Percentiles rank a stretch among this genome's conserved stretches.
Conservation (phyloP, 371 early-diverging fungal genomes). For the Cokeromyces recurvatus region DNA sequence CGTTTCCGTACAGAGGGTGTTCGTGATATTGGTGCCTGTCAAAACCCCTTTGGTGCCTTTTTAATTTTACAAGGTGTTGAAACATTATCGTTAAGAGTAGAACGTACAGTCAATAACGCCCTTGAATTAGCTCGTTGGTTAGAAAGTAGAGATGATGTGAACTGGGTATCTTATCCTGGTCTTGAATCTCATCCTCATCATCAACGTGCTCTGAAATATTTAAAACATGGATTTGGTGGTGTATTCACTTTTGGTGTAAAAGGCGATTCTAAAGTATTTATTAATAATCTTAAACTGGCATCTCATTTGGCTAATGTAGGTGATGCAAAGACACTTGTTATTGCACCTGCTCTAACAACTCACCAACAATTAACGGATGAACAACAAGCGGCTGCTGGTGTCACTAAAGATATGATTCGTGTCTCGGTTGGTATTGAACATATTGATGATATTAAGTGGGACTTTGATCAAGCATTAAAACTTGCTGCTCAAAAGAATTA, state of each 20-base stretch:
- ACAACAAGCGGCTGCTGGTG: slow-evolving; percentile 75
- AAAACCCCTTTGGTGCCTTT: slow-evolving; percentile 85
- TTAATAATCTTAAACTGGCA: slow-evolving; percentile 69
- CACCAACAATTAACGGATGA: slow-evolving; percentile 81
- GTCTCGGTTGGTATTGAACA: slow-evolving; percentile 87
- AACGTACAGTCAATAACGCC: slow-evolving; percentile 78
- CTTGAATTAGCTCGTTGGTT: slow-evolving; percentile 78
- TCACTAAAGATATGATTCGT: slow-evolving; percentile 78
- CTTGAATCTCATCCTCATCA: slow-evolving; percentile 70
- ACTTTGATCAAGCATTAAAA: slow-evolving; percentile 58
- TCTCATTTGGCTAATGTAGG: slow-evolving; percentile 90
- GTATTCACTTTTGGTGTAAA: slow-evolving; percentile 82
- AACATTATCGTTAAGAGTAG: slow-evolving; percentile 84
- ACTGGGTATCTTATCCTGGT: slow-evolving; percentile 80
- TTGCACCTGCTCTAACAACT: slow-evolving; percentile 81
- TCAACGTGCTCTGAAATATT: slow-evolving; percentile 70
- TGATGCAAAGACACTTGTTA: slow-evolving; percentile 83
- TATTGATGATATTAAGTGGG: slow-evolving; percentile 85
- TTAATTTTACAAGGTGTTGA: slow-evolving; percentile 82
- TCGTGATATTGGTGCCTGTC: slow-evolving; percentile 43
- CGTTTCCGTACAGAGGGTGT: slow-evolving; percentile 53
- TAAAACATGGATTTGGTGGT: slow-evolving; percentile 75
- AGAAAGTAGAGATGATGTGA: slow-evolving; percentile 60
- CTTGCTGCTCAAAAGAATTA: too few species aligned
- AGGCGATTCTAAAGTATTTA: slow-evolving; percentile 61